Evolutionary conservation across 2,329 filamentous ascomycete genomes (phyloP).

Genomic region (Pyrenophora seminiperda): DNA sequence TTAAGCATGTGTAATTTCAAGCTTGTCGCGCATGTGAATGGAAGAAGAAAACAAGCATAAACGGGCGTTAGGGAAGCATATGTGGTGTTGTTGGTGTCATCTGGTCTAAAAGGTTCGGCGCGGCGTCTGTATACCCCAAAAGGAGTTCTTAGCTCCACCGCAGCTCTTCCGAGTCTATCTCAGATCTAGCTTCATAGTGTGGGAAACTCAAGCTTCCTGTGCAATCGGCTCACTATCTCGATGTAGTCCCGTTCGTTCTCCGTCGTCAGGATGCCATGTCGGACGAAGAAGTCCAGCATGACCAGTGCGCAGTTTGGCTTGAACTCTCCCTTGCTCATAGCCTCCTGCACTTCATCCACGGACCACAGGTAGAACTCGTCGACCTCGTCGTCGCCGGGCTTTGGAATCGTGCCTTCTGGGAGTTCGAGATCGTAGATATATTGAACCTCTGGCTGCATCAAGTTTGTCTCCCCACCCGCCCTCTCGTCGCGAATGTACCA

Average conservation of each 20-base stretch:
- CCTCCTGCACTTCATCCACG: conserved; percentile 74
- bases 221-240: conserved; percentile 75
- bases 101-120: conserved; percentile 35
- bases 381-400: conserved; percentile 86
- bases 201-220: conserved; percentile 79
- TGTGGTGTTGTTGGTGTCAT: conserved; percentile 35
- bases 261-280: conserved; percentile 77
- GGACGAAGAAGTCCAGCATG: conserved; percentile 85
- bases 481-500: conserved; percentile 76
- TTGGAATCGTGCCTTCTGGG: conserved; percentile 68
- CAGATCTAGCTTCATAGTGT: conserved; percentile 40
- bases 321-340: conserved; percentile 74
- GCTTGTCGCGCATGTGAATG: neutral
- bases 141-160: conserved; percentile 21
- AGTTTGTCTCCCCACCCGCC: conserved; percentile 77
- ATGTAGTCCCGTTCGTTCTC: conserved; percentile 80
- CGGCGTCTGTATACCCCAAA: conserved; percentile 43
- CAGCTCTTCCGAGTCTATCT: neutral
- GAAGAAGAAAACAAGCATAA: conserved; percentile 33
- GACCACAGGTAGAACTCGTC: conserved; percentile 80
- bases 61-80: conserved; percentile 36
- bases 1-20: conserved; percentile 73
- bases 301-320: conserved; percentile 92
- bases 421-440: conserved; percentile 91
- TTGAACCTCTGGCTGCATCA: conserved; percentile 89